A percentile compares a stretch with the other conserved stretches of the same genome.
These are phyloP conservation scores for Nakazawaea molendinolei DNA, from an alignment of 805 yeast species.

Conservation along the genomic window DNA sequence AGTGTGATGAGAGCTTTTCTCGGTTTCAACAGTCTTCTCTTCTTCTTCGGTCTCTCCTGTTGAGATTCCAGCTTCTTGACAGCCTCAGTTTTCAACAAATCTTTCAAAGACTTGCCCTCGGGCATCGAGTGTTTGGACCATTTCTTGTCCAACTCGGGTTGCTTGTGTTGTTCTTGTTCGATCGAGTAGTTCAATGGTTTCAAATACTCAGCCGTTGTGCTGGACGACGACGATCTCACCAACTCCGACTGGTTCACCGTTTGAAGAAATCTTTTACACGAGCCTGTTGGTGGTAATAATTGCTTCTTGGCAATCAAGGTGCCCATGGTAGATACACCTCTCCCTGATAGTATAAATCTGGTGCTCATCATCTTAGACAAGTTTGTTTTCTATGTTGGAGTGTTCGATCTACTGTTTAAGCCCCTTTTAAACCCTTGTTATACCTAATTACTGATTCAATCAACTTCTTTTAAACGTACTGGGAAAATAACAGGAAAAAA, in stretches of 20 bases:
- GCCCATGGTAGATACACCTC: neutral
- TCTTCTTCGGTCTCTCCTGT: constrained; percentile 16
- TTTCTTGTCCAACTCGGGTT: constrained; percentile 1
- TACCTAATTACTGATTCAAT: too few relatives aligned
- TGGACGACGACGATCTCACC: constrained; percentile 7
- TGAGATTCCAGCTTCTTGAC: neutral
- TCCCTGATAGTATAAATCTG: neutral
- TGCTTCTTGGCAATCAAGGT: neutral
- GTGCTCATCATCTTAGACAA: neutral
- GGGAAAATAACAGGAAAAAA: too few relatives aligned
- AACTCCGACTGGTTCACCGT: constrained; percentile 7
- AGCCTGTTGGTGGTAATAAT: neutral
- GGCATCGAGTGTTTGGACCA: constrained; percentile 16
- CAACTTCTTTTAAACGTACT: too few relatives aligned
- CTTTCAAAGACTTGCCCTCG: constrained; percentile 11
- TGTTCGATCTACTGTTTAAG: too few relatives aligned
- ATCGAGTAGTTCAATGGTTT: constrained; percentile 2
- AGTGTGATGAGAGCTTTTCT: constrained; percentile 85
- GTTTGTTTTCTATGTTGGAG: too few relatives aligned
- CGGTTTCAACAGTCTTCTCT: constrained; percentile 69
- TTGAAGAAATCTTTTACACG: constrained; percentile 7
- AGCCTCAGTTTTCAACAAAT: constrained; percentile 4
- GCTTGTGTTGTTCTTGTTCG: neutral
- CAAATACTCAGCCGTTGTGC: neutral
- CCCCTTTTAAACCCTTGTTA: too few relatives aligned